Conservation (phyloP, 495 filamentous ascomycete genomes). For the Penicillium diatomitis region DNA sequence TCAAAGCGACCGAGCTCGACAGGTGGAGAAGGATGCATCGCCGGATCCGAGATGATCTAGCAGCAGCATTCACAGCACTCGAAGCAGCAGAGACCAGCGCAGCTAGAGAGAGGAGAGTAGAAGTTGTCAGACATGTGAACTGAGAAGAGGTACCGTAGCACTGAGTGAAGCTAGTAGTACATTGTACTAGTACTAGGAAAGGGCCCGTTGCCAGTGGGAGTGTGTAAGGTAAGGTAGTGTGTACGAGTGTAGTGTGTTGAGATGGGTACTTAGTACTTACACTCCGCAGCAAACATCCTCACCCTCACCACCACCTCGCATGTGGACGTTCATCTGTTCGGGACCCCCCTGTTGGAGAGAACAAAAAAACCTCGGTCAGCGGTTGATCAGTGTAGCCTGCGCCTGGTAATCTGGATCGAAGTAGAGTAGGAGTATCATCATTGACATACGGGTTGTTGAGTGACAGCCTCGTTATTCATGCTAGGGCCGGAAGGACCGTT, state of each 20-base stretch:
- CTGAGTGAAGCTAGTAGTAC: no score
- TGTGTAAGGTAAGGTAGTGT: background rate
- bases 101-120: slow-evolving; percentile 1
- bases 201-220: no score
- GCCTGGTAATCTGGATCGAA: no score
- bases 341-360: background rate
- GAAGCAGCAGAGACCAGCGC: slow-evolving; percentile 11
- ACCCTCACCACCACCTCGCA: slow-evolving; percentile 12
- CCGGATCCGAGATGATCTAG: background rate
- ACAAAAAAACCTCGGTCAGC: no score
- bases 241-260: background rate
- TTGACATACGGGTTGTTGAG: background rate
- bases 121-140: no score
- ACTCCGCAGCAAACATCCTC: slow-evolving; percentile 11
- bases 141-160: no score
- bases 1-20: no score
- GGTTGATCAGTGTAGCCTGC: no score
- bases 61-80: slow-evolving; percentile 12
- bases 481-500: background rate
- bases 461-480: background rate
- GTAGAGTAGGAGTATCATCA: no score
- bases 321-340: slow-evolving; percentile 7
- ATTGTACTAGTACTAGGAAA: no score
- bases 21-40: no score
- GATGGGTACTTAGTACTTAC: slow-evolving; percentile 1